Evolutionary conservation across 805 yeast genomes (phyloP), one percentile per base, ranked within the genome.

Genomic region (Lipomyces mesembrius): DNA sequence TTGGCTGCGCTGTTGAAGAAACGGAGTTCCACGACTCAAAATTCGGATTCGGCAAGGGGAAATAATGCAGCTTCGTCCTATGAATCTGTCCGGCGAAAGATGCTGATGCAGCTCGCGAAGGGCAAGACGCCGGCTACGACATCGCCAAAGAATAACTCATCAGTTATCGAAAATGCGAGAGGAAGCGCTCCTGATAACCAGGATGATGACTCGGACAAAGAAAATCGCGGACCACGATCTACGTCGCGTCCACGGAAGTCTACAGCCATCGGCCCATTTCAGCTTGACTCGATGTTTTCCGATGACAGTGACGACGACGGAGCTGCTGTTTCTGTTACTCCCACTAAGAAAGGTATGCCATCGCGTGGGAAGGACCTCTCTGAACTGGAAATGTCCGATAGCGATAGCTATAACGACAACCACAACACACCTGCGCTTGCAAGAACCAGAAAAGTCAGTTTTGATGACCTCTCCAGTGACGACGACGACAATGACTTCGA

Each of bases 401-500:
- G 62, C 57, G 66, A 63, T 39, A 54, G 62, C 57, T 62, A 63
- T 27, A 59, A 59, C 51, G 62, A 63, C 52, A 53, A 63, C 29
- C 12, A 27, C 51, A 55, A 52, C 29, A 52, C 37, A 2, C 53
- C 46, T 11, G 51, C 46, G n/a, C 46, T 14, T 8, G 17, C 43
- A 17, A 59, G 29, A n/a, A 17, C 22, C 14, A 4, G 46, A n/a
- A 59, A 9, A 51, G 17, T n/a, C 17, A 39, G 2, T 27, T 14
- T 32, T n/a, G 35, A 22, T 46, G 29, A 27, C 4, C 1, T n/a
- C 11, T n/a, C 22, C 43, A 54, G 27, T 34, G 57, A 43, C 57
- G 22, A 20, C 43, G 54, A 29, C 14, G 39, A 34, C n/a, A n/a
- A n/a, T 12, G 61, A 46, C 27, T 34, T 37, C 5, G 54, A 29